These are phyloP conservation scores for Apiospora kogelbergensis DNA, from an alignment of 2,329 filamentous ascomycete genomes.

Conservation along the genomic window DNA sequence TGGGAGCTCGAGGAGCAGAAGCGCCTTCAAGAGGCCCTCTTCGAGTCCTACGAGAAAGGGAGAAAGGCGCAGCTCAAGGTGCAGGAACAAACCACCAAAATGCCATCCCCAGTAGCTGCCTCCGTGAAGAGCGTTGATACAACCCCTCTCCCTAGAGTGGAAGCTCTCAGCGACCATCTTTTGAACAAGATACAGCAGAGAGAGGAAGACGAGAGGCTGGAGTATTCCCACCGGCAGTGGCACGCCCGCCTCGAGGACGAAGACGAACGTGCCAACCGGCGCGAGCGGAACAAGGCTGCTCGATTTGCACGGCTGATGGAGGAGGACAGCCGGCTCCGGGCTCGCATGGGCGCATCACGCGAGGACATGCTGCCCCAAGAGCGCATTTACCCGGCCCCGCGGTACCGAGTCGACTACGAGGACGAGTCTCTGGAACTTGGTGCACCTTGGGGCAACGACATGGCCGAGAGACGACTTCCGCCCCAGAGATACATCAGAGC, in stretches of 20 bases:
- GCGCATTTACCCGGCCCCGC: not conserved
- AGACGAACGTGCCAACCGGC: not conserved
- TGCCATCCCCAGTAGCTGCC: not conserved
- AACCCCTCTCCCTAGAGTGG: not conserved
- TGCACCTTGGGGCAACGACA: not conserved
- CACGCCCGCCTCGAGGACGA: not conserved
- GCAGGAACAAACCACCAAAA: not conserved
- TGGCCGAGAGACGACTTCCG: not conserved
- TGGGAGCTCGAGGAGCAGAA: conserved; percentile 5
- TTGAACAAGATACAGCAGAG: not conserved
- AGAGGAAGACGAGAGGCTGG: not conserved
- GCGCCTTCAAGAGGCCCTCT: not conserved
- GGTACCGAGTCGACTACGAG: not conserved
- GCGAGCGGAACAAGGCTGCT: not conserved
- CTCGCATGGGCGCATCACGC: not conserved
- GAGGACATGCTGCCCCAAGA: not conserved
- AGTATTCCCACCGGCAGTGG: conserved; percentile 1
- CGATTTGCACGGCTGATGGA: not conserved
- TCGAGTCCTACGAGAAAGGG: not conserved
- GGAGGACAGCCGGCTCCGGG: not conserved
- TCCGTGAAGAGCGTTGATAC: not conserved
- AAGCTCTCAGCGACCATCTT: not conserved
- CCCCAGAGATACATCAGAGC: not conserved
- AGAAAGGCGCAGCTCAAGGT: not conserved
- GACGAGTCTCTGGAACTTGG: not conserved